phyloP scores from a whole-genome alignment of 768 basidiomycete species.

The Pluteus cervinus region DNA sequence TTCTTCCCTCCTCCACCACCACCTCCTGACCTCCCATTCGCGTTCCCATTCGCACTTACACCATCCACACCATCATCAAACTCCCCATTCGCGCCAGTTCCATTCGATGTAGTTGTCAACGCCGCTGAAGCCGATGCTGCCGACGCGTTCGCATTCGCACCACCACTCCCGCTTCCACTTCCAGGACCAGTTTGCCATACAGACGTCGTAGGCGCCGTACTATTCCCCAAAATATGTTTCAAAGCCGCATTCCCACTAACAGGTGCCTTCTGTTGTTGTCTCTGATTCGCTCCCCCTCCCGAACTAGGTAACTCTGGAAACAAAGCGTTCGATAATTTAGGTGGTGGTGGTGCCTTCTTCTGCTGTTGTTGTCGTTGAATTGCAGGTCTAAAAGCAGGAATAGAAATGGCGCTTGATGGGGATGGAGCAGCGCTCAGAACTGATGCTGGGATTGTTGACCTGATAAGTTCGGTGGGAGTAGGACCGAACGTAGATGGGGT shows the following conservation, averaged over 20 bases:
- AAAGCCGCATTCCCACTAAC: constrained; percentile 63
- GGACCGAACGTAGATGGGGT: constrained; percentile 18
- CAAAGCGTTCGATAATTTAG: constrained; percentile 44
- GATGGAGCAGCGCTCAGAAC: constrained; percentile 10
- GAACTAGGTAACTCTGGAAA: constrained; percentile 67
- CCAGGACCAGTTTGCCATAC: constrained; percentile 34
- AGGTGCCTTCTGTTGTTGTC: constrained; percentile 33
- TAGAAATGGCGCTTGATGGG: constrained; percentile 4
- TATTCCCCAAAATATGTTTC: constrained; percentile 58
- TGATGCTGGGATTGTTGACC: constrained; percentile 10
- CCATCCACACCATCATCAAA: constrained; percentile 5
- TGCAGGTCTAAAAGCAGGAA: constrained; percentile 5
- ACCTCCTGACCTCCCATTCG: constrained; percentile 2
- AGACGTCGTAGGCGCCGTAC: constrained; percentile 25
- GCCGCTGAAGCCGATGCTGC: too few species aligned
- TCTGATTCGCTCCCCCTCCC: constrained; percentile 29
- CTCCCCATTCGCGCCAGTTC: constrained; percentile 4
- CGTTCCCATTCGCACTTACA: constrained; percentile 7
- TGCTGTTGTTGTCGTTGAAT: constrained; percentile 8
- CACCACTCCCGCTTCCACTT: constrained; percentile 30
- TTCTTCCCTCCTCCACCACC: constrained; percentile 48
- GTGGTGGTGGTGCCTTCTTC: too few species aligned
- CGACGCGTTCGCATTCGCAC: too few species aligned
- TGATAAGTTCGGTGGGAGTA: too few species aligned
- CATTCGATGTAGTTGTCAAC: constrained; percentile 48